Base-by-base conservation (phyloP, 176 grass and related monocot species). In the Avena eriantha region DNA sequence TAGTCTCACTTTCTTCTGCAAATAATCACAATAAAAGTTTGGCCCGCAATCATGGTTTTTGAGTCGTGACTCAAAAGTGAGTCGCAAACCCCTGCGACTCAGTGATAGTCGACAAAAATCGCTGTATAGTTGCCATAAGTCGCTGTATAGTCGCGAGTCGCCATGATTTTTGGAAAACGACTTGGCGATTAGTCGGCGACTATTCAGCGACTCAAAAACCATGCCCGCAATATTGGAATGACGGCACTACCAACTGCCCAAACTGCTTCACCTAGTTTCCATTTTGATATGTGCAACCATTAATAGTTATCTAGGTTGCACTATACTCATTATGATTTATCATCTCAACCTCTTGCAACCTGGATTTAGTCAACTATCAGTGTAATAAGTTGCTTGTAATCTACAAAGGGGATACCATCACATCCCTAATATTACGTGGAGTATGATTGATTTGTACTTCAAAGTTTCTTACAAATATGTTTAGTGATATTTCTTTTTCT, bases 201-300 rank as follows among this genome's bases (percentile, higher is more conserved):
- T n/a, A n/a, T n/a, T n/a, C n/a, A n/a, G n/a, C n/a, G n/a, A n/a
- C n/a, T n/a, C n/a, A n/a, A n/a, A n/a, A n/a, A n/a, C n/a, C n/a
- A n/a, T n/a, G 39, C 39, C 39, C 39, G 39, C 39, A 41, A 41
- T 41, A 41, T 41, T 39, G 33, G 48, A 54, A 21, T 70, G 31
- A 70, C 17, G 33, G 19, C 17, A 13, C 47, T 66, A 76, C 43
- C 18, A 67, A 67, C 29, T 34, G 29, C 7, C 15, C 15, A 49
- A 75, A 51, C 57, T 84, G 26, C 29, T 65, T 64, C 43, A 17
- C 18, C 41, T 47, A 76, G 19, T 76, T 76, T 39, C 53, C 26
- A 85, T 7, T 76, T 84, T 35, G 82, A 76, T 11, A 75, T 48
- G 17, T 26, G 64, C 56, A 41, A 75, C 63, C 24, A 84, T 75